Evolutionary conservation across 2,329 filamentous ascomycete species (phyloP), one percentile per base, ranked within the genome.

Genomic region (Calonectria pseudoturangicola): DNA sequence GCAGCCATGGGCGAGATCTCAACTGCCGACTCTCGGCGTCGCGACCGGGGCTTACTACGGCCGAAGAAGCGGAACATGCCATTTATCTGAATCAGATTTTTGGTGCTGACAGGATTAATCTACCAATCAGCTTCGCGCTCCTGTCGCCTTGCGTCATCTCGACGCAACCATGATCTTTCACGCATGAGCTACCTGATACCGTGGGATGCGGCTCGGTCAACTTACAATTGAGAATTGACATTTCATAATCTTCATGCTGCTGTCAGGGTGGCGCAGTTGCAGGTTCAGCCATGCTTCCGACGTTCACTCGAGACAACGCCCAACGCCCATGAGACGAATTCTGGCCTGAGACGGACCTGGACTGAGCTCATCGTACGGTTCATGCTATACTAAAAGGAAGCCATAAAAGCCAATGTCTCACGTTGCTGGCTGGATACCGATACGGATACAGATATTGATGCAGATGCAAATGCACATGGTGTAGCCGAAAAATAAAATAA

Each of bases 221-320:
- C 43, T 27, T 60, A 41, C 25, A 25, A 47, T 36, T 70, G 67
- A 65, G 27, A 64, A 33, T 28, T 70, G 68, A 66, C 18, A 66
- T 13, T 41, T 65, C 39, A 70, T 21, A 47, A 64, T 41, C 33
- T 51, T 27, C n/a, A 51, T 43, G 18, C 21, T 47, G 6, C 47
- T 41, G 25, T n/a, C 60, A 45, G n/a, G 30, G 47, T 54, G 47
- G 47, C 27, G 27, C 47, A 21, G n/a, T 4, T 15, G 39, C 58
- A 45, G 47, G 47, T 36, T 69, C 66, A 64, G 27, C 56, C 13
- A 45, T 13, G 45, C 25, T 28, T n/a, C 43, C 43, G 47, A 45
- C 27, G 25, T 18, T 39, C 13, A 43, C n/a, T 43, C 33, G 27
- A 25, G 54, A 39, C 54, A 41, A 16, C 21, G 16, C 16, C 10